Conservation (phyloP, 2,329 filamentous ascomycete genomes). For the Madurella mycetomatis region DNA sequence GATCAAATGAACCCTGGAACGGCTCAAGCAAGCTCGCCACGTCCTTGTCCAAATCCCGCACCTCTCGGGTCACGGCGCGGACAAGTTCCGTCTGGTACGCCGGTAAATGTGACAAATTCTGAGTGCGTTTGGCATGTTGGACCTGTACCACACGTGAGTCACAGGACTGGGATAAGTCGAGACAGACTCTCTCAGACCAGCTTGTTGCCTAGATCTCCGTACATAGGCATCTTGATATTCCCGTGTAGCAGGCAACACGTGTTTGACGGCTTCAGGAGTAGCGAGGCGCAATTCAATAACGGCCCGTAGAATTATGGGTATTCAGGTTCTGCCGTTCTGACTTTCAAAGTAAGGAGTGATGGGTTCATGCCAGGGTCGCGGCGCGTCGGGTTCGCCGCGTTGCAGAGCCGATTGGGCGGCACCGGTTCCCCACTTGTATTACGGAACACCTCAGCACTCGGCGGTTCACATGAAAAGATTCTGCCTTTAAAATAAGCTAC, state of each 20-base stretch:
- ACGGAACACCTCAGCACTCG: background rate
- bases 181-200: constrained; percentile 50
- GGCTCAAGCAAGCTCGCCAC: constrained; percentile 73
- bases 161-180: background rate
- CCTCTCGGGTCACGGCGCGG: constrained; percentile 81
- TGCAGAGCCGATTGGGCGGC: constrained; percentile 6
- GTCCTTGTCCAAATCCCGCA: constrained; percentile 88
- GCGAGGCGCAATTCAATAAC: background rate
- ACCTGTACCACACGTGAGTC: constrained; percentile 52
- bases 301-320: background rate
- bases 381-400: background rate
- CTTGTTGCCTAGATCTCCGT: constrained; percentile 83
- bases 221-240: constrained; percentile 55
- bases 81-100: constrained; percentile 91
- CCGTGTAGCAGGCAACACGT: background rate
- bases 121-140: constrained; percentile 91
- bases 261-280: background rate
- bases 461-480: background rate
- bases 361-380: background rate
- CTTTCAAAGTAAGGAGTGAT: background rate
- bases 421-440: constrained; percentile 4
- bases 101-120: constrained; percentile 78
- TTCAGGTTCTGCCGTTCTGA: background rate
- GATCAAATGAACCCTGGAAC: constrained; percentile 81
- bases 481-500: no score